Conservation (phyloP, 192 early-diverging fungal genomes). For the Radiomyces spectabilis region DNA sequence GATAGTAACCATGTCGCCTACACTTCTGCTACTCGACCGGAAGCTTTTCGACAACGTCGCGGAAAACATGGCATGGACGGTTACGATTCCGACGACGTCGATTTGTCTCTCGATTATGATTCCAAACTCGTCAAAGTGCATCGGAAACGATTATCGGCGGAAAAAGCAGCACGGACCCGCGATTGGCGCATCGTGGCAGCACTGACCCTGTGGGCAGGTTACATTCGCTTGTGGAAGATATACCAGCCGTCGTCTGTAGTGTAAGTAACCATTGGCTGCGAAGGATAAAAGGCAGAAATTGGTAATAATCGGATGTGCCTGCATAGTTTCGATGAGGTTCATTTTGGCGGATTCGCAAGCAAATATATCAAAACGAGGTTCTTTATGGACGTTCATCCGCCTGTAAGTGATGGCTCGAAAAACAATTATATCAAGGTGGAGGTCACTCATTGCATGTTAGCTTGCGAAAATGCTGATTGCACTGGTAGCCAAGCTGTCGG, state of each 20-base stretch:
- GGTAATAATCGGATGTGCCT: background rate
- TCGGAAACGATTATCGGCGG: too few species aligned
- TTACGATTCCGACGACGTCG: too few species aligned
- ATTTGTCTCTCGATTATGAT: too few species aligned
- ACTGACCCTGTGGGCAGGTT: background rate
- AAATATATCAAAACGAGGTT: conserved; percentile 83
- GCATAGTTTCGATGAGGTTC: conserved; percentile 92
- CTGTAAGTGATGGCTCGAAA: conserved; percentile 64
- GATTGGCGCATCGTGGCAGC: background rate
- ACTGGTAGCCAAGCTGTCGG: conserved; percentile 63
- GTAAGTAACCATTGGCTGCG: background rate
- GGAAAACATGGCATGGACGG: too few species aligned
- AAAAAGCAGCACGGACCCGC: background rate
- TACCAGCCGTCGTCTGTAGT: background rate
- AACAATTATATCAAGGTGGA: too few species aligned
- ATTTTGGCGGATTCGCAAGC: conserved; percentile 94
- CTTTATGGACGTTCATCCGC: conserved; percentile 94
- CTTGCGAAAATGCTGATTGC: conserved; percentile 41
- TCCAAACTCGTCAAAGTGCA: too few species aligned
- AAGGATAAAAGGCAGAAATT: background rate
- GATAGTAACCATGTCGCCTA: too few species aligned
- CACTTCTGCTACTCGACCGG: too few species aligned
- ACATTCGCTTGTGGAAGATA: background rate
- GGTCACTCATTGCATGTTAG: too few species aligned
- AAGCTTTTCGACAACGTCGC: too few species aligned